Conservation (phyloP, 2,329 filamentous ascomycete species). For the Dryadomyces quercivorus region DNA sequence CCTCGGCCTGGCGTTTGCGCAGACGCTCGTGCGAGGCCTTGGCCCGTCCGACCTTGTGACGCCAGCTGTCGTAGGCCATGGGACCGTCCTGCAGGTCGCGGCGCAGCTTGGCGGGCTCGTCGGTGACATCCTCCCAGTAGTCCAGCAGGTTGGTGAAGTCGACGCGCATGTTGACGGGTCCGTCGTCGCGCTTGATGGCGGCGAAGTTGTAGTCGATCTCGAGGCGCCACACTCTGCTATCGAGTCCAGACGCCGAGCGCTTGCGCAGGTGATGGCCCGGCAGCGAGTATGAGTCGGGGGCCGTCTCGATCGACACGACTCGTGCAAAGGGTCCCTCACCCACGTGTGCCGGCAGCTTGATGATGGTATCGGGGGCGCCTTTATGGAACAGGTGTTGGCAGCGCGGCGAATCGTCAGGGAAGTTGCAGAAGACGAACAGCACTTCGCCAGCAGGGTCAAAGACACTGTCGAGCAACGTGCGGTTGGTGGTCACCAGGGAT, state of each 20-base stretch:
- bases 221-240: not conserved
- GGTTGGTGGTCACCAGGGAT: not conserved
- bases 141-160: not conserved
- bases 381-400: not conserved
- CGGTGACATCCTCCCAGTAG: not conserved
- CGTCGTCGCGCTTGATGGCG: not conserved
- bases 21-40: not conserved
- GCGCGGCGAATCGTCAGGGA: not conserved
- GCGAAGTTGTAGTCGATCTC: slow-evolving; percentile 1
- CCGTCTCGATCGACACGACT: not conserved
- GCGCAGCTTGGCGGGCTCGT: not conserved
- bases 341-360: not conserved
- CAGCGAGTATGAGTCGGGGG: not conserved
- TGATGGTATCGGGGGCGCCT: not conserved
- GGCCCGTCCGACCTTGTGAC: not conserved
- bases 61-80: not conserved
- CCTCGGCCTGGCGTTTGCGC: not conserved
- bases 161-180: not conserved
- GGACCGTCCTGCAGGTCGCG: not conserved
- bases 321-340: not conserved
- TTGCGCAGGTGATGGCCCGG: not conserved
- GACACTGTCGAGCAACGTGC: not conserved
- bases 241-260: not conserved
- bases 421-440: not conserved
- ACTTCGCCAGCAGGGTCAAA: not conserved